These are phyloP conservation scores for Westerdykella ornata DNA, from an alignment of 2,329 filamentous ascomycete species.

Conservation along the genomic window DNA sequence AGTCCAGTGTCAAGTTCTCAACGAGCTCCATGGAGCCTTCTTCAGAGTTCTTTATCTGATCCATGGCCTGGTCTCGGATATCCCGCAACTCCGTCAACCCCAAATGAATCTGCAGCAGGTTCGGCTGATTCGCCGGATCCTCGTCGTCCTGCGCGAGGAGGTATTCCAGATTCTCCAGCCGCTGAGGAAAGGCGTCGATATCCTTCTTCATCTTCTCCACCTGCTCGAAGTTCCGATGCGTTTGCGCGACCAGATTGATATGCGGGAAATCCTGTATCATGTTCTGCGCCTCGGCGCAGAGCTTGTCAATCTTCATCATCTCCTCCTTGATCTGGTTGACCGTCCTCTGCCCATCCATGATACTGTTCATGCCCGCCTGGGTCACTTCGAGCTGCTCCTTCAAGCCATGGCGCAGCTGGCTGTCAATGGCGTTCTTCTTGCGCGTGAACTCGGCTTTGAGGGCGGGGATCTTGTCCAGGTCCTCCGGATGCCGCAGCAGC, in stretches of 20 bases:
- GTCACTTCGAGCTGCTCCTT: constrained; percentile 92
- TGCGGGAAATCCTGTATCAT: constrained; percentile 96
- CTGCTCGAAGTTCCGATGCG: constrained; percentile 91
- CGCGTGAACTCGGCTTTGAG: constrained; percentile 89
- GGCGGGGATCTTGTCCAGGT: constrained; percentile 88
- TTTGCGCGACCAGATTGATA: constrained; percentile 86
- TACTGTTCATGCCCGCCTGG: constrained; percentile 82
- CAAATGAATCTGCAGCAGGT: constrained; percentile 82
- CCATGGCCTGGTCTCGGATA: constrained; percentile 92
- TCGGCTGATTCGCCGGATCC: constrained; percentile 84
- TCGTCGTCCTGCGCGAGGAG: constrained; percentile 78
- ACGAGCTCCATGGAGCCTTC: constrained; percentile 97
- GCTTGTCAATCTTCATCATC: constrained; percentile 96
- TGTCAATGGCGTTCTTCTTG: constrained; percentile 88
- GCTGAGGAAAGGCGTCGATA: constrained; percentile 77
- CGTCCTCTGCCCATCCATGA: constrained; percentile 83
- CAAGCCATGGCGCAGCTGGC: constrained; percentile 78
- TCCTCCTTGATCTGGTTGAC: constrained; percentile 94
- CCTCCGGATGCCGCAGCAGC: constrained; percentile 88
- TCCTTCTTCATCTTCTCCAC: constrained; percentile 90
- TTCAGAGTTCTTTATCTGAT: constrained; percentile 75
- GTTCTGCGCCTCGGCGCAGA: constrained; percentile 93
- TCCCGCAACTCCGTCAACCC: constrained; percentile 86
- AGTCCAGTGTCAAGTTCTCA: constrained; percentile 57
- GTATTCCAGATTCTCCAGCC: constrained; percentile 66